phyloP scores from a whole-genome alignment of 306 rosid species.

The Dalbergia cochinchinensis region DNA sequence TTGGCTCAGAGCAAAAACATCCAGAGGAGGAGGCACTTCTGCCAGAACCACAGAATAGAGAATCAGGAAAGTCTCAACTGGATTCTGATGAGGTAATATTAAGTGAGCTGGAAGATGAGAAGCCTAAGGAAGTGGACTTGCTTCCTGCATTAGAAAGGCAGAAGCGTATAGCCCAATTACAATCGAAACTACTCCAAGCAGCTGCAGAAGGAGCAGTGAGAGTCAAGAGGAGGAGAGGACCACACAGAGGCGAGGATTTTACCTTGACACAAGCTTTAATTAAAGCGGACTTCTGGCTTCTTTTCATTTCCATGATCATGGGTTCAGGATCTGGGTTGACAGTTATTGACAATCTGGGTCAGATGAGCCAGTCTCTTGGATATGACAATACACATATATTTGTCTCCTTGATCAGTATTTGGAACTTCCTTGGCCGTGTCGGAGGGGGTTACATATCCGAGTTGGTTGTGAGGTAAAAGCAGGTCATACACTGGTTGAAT shows the following conservation, averaged over 20 bases:
- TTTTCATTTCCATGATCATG: constrained; percentile 77
- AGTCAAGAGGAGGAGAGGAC: constrained; percentile 84
- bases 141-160: constrained; percentile 59
- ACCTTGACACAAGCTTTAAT: constrained; percentile 88
- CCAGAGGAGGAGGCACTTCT: constrained; percentile 77
- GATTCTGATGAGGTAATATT: constrained; percentile 63
- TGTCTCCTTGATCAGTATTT: constrained; percentile 90
- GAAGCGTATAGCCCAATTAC: constrained; percentile 60
- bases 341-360: constrained; percentile 90
- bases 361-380: constrained; percentile 82
- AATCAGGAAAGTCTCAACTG: constrained; percentile 50
- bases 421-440: constrained; percentile 98
- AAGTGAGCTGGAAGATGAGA: constrained; percentile 68
- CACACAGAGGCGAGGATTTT: constrained; percentile 90
- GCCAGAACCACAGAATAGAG: constrained; percentile 52
- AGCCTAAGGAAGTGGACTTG: constrained; percentile 61
- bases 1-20: constrained; percentile 48
- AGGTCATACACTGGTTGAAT: constrained; percentile 14
- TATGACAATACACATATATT: constrained; percentile 74
- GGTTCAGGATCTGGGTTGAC: constrained; percentile 97
- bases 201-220: constrained; percentile 91
- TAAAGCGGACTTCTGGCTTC: constrained; percentile 96
- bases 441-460: constrained; percentile 95
- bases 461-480: constrained; percentile 74
- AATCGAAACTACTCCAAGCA: constrained; percentile 58